Conservation (phyloP, 2,329 filamentous ascomycete species). For the Nigrospora oryzae region DNA sequence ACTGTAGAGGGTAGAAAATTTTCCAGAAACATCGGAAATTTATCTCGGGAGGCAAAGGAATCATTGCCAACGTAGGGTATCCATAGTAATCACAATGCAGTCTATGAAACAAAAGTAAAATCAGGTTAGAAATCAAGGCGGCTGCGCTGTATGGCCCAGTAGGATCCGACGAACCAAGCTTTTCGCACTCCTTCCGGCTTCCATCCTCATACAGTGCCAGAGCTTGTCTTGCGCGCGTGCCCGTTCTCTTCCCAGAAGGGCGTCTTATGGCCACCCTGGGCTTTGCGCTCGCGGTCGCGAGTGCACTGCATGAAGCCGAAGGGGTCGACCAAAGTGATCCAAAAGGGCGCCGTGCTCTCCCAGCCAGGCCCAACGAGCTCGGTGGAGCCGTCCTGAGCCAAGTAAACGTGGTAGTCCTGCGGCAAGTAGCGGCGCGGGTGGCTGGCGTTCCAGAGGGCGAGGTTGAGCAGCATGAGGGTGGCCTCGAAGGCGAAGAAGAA, state of each 20-base stretch:
- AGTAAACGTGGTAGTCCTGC: slow-evolving; percentile 21
- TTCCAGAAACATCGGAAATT: no score
- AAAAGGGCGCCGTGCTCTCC: slow-evolving; percentile 17
- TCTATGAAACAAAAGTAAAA: no score
- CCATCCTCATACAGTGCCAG: neutral
- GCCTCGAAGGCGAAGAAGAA: slow-evolving; percentile 37
- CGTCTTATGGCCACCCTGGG: slow-evolving; percentile 8
- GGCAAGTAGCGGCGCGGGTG: slow-evolving; percentile 31
- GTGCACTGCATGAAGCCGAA: slow-evolving; percentile 12
- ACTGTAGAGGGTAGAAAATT: no score
- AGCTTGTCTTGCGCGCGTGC: neutral
- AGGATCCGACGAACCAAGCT: no score
- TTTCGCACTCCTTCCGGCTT: neutral
- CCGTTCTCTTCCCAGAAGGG: slow-evolving; percentile 1
- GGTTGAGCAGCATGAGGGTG: slow-evolving; percentile 28
- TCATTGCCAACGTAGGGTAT: no score
- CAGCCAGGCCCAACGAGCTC: slow-evolving; percentile 22
- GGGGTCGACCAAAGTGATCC: slow-evolving; percentile 16
- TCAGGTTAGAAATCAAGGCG: no score
- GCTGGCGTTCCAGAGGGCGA: slow-evolving; percentile 26
- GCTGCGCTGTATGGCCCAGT: no score
- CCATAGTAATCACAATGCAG: no score
- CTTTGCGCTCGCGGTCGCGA: slow-evolving; percentile 8
- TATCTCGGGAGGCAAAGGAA: no score
- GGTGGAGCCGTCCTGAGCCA: slow-evolving; percentile 27